Base-by-base conservation (phyloP, 2,329 filamentous ascomycete genomes). In the Aspergillus aculeatus region DNA sequence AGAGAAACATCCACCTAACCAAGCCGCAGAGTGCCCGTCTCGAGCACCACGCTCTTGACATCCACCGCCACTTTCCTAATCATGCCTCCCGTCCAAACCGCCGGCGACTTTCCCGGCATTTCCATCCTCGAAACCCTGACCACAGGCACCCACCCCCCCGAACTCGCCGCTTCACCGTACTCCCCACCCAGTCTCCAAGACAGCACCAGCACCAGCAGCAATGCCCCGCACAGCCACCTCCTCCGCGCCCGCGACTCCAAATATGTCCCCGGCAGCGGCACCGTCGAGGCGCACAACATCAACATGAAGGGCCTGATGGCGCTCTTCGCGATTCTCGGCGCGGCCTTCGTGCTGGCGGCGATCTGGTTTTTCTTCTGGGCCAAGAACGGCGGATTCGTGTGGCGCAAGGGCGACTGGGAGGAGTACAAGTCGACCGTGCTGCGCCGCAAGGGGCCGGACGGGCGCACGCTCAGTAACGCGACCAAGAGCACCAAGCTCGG, bases 361-460 rank as follows among this genome's bases (percentile, higher is more conserved):
- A 92, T 98, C 71, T 99, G 95, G 93, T 97, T 99, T 84, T 98
- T 99, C 84, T 96, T 96, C 83, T 96, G 91, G 90, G 94, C 94
- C 59, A 94, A 90, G 78, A 96, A 98, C 69, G 95, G 95, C 62
- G 95, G 95, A 14, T 97, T 98, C 80, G 81, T 90, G 64, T 98
- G 92, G 83, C 84, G 84, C 50, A 81, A 96, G 64, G 83, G 86
- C 38, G 95, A 99, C 77, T 99, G 95, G 94, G 94, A 98, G 5
- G 95, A 99, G 71, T 99, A 99, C 85, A 98, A 98, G 75, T 89
- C 90, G 1, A 97, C 94, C 0, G 95, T 99, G 2, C 78, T 99
- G 50, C 86, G 95, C 47, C 89, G 93, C 56, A 92, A 89, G 70
- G 93, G 92, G 0, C 92, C 93, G 5, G 93, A 97, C 77, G 94